Percentiles rank a stretch among this genome's conserved stretches.
Conservation (phyloP, 2,329 filamentous ascomycete species). For the Ophiostoma pallidulum region DNA sequence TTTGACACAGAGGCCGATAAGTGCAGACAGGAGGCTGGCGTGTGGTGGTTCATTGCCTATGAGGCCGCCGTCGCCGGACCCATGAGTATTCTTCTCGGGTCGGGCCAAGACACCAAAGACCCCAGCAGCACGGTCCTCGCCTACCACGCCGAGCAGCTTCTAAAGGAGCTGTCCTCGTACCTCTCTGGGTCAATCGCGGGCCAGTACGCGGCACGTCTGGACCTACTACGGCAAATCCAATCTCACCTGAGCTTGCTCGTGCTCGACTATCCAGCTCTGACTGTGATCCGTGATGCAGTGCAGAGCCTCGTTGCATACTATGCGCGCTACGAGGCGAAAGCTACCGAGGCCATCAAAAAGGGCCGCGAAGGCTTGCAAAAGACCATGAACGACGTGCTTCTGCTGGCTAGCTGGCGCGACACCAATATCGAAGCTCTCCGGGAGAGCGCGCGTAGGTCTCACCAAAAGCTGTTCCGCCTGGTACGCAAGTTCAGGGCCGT, state of each 20-base stretch:
- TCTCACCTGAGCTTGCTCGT: constrained; percentile 56
- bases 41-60: constrained; percentile 97
- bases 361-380: constrained; percentile 75
- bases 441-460: constrained; percentile 83
- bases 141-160: constrained; percentile 56
- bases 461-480: constrained; percentile 83
- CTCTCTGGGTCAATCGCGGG: constrained; percentile 71
- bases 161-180: constrained; percentile 71
- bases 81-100: constrained; percentile 48
- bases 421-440: constrained; percentile 84
- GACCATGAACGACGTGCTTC: constrained; percentile 83
- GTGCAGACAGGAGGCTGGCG: constrained; percentile 66
- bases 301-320: constrained; percentile 71
- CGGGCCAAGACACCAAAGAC: constrained; percentile 35
- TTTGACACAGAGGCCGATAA: constrained; percentile 76
- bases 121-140: constrained; percentile 31
- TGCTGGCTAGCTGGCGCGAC: constrained; percentile 95
- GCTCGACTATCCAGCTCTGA: constrained; percentile 48
- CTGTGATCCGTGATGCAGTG: constrained; percentile 53
- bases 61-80: constrained; percentile 76
- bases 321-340: constrained; percentile 56
- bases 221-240: constrained; percentile 55
- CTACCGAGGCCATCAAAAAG: constrained; percentile 54
- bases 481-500: constrained; percentile 81
- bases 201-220: constrained; percentile 65